Evolutionary conservation across 2,329 filamentous ascomycete species (phyloP).

Genomic region (Lasiodiplodia gonubiensis): DNA sequence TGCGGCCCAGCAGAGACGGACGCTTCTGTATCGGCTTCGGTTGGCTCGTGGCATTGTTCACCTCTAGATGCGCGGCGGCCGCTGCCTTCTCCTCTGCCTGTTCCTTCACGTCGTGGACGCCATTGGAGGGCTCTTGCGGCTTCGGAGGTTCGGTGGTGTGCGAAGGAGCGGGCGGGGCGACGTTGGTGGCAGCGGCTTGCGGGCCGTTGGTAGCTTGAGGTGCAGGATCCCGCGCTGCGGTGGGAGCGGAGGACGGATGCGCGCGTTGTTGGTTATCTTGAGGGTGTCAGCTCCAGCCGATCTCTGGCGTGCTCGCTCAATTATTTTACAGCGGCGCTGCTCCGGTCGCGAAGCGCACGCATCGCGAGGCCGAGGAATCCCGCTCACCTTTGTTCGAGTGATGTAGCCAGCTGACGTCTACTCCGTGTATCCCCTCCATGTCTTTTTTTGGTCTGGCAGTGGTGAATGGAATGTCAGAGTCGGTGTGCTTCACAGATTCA

Average conservation of each 20-base stretch:
- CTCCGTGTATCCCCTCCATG: slow-evolving; percentile 81
- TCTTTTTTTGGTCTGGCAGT: not conserved
- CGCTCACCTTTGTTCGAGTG: slow-evolving; percentile 78
- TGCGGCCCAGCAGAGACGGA: slow-evolving; percentile 51
- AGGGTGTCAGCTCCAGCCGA: not conserved
- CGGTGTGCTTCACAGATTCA: slow-evolving; percentile 18
- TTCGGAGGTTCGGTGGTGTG: slow-evolving; percentile 2
- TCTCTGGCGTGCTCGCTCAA: not conserved
- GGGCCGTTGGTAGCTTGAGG: not conserved
- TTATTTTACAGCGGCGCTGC: not conserved
- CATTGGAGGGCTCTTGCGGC: slow-evolving; percentile 1
- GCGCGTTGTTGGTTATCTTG: slow-evolving; percentile 21
- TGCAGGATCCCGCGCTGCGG: not conserved
- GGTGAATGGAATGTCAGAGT: slow-evolving; percentile 6
- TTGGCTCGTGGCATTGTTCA: slow-evolving; percentile 28
- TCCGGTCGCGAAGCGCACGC: not conserved
- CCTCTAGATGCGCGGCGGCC: not conserved
- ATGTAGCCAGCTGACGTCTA: slow-evolving; percentile 93
- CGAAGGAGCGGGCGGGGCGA: slow-evolving; percentile 7
- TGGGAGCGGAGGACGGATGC: slow-evolving; percentile 2
- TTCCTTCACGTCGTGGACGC: slow-evolving; percentile 10
- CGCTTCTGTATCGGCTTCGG: slow-evolving; percentile 44
- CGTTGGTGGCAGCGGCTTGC: not conserved
- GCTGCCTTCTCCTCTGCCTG: not conserved
- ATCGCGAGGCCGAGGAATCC: slow-evolving; percentile 31